These are phyloP conservation scores for Cryptococcus sp. DNA, from an alignment of 1,284 basidiomycete genomes.

Conservation along the genomic window DNA sequence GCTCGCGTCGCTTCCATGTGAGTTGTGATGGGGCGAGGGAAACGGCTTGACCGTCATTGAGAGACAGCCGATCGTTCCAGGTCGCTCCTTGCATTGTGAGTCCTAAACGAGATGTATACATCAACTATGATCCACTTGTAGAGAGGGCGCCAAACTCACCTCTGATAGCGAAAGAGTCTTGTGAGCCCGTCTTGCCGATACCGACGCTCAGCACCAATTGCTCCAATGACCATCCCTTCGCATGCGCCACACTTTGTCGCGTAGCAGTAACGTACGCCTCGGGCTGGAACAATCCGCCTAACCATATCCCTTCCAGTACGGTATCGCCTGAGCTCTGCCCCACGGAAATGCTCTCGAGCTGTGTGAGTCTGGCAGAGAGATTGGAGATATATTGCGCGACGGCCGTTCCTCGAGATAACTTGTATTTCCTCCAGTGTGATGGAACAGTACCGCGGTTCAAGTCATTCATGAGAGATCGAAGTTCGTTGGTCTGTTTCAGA, in stretches of 20 bases:
- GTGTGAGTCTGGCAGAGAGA: slow-evolving; percentile 71
- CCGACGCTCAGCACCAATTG: slow-evolving; percentile 78
- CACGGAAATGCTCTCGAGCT: slow-evolving; percentile 73
- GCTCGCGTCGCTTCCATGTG: slow-evolving; percentile 69
- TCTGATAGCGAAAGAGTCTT: slow-evolving; percentile 76
- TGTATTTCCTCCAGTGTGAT: slow-evolving; percentile 82
- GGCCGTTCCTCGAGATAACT: slow-evolving; percentile 75
- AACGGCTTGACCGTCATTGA: slow-evolving; percentile 80
- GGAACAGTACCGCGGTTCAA: slow-evolving; percentile 90
- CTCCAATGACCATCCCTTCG: slow-evolving; percentile 86
- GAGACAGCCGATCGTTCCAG: slow-evolving; percentile 68
- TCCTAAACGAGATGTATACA: slow-evolving; percentile 57
- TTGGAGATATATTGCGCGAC: slow-evolving; percentile 84
- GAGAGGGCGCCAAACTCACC: slow-evolving; percentile 59
- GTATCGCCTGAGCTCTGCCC: slow-evolving; percentile 48
- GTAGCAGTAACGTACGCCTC: slow-evolving; percentile 94
- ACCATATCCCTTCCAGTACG: slow-evolving; percentile 60
- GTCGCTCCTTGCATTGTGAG: slow-evolving; percentile 80
- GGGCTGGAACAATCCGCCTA: slow-evolving; percentile 91
- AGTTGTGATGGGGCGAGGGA: slow-evolving; percentile 76
- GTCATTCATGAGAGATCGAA: slow-evolving; percentile 80
- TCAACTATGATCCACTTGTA: background rate
- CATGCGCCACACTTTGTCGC: slow-evolving; percentile 85
- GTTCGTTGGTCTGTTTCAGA: slow-evolving; percentile 90
- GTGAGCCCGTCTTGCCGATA: slow-evolving; percentile 72